Evolutionary conservation across 2,329 filamentous ascomycete genomes (phyloP).

Genomic region (Stagonosporopsis vannaccii): DNA sequence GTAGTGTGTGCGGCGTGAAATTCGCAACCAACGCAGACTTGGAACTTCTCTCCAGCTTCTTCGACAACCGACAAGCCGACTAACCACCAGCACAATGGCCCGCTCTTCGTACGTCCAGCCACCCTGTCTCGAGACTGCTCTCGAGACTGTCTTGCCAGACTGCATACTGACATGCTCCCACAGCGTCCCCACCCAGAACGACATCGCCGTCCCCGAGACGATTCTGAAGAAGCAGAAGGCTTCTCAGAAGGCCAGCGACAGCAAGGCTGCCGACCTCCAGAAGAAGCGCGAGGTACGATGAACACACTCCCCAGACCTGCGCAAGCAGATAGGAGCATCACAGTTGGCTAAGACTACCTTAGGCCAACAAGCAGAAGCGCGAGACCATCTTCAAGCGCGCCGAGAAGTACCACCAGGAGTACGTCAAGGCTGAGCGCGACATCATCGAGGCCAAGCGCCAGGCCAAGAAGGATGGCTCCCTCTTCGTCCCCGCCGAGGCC

Average conservation of each 20-base stretch:
- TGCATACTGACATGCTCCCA: neutral
- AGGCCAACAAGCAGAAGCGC: constrained; percentile 99
- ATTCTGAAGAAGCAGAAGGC: constrained; percentile 99
- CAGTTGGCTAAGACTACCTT: constrained; percentile 51
- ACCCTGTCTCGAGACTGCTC: neutral
- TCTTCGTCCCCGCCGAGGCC: constrained; percentile 93
- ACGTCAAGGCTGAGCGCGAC: constrained; percentile 95
- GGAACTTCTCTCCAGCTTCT: constrained; percentile 33
- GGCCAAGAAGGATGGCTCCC: constrained; percentile 90
- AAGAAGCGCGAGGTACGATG: constrained; percentile 97
- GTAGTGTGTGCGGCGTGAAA: constrained; percentile 12
- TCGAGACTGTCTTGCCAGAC: too few relatives aligned
- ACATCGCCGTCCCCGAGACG: constrained; percentile 98
- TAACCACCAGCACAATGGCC: constrained; percentile 50
- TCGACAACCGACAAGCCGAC: constrained; percentile 40
- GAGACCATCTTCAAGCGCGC: constrained; percentile 99
- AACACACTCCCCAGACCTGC: constrained; percentile 46
- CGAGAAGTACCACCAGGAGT: constrained; percentile 99
- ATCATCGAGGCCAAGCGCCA: constrained; percentile 92
- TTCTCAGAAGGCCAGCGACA: constrained; percentile 97
- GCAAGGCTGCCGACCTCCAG: constrained; percentile 78
- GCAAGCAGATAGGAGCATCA: constrained; percentile 47
- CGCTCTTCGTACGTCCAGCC: constrained; percentile 41
- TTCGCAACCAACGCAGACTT: constrained; percentile 7
- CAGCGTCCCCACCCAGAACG: constrained; percentile 89